A percentile compares a stretch with the other conserved stretches of the same genome.
phyloP scores from a whole-genome alignment of 1,139 yeast genomes.

The Protomyces inouyei region DNA sequence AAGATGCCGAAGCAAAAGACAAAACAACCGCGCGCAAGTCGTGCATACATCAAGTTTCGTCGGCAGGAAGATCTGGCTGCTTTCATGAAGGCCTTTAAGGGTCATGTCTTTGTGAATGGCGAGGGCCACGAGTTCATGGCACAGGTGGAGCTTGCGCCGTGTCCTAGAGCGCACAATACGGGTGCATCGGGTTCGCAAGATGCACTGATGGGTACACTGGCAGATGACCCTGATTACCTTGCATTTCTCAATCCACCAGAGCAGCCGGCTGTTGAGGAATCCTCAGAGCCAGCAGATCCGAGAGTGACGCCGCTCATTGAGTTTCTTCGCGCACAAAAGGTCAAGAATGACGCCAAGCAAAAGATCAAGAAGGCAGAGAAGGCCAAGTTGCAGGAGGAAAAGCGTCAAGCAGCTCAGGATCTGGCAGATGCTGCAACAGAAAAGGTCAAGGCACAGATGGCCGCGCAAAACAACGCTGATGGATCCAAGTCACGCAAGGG shows the following conservation, averaged over 20 bases:
- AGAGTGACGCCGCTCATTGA: constrained; percentile 30
- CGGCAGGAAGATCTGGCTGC: constrained; percentile 24
- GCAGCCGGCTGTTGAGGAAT: constrained; percentile 13
- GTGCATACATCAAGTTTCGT: constrained; percentile 33
- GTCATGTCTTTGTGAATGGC: constrained; percentile 25
- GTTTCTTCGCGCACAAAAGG: constrained; percentile 27
- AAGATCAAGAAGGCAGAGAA: constrained; percentile 17
- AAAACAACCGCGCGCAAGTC: constrained; percentile 28
- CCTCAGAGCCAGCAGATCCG: background rate
- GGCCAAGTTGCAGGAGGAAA: constrained; percentile 28
- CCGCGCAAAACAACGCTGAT: background rate
- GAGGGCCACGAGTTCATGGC: constrained; percentile 28
- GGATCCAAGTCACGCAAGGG: background rate
- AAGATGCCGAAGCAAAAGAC: constrained; percentile 29
- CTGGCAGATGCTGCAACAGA: constrained; percentile 1
- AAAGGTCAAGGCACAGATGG: constrained; percentile 1
- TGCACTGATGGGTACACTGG: background rate
- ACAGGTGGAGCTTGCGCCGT: constrained; percentile 33
- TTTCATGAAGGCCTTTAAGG: constrained; percentile 31
- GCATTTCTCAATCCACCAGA: constrained; percentile 30
- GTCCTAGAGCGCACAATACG: constrained; percentile 29
- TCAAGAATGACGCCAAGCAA: constrained; percentile 17
- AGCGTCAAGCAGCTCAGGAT: constrained; percentile 20
- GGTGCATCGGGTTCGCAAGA: constrained; percentile 6
- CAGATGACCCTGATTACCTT: constrained; percentile 31